A percentile compares a stretch with the other conserved stretches of the same genome.
phyloP scores from a whole-genome alignment of 192 early-diverging fungal species.

The Coemansia sp. region DNA sequence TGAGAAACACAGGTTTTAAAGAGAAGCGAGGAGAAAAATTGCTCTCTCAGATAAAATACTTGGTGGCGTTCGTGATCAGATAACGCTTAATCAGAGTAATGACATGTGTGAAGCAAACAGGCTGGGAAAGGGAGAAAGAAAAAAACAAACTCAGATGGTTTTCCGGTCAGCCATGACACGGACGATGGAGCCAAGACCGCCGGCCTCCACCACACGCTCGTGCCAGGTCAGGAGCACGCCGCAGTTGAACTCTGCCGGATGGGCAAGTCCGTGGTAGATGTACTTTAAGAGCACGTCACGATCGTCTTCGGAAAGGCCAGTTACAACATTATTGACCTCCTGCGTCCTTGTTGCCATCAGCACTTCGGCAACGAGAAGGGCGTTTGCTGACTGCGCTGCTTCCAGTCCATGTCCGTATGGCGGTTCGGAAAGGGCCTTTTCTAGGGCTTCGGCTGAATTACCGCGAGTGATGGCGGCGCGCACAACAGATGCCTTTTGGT shows the following conservation, averaged over 20 bases:
- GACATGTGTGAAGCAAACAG: no score
- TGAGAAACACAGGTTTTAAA: background rate
- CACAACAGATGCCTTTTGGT: slow-evolving; percentile 57
- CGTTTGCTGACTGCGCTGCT: slow-evolving; percentile 70
- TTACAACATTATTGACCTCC: slow-evolving; percentile 68
- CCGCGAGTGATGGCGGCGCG: slow-evolving; percentile 66
- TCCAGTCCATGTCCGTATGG: slow-evolving; percentile 68
- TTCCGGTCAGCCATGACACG: slow-evolving; percentile 89
- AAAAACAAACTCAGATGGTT: slow-evolving; percentile 54
- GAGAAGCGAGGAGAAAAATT: slow-evolving; percentile 5
- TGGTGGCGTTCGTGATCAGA: background rate
- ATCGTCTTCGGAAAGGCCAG: slow-evolving; percentile 59
- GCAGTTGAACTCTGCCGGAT: slow-evolving; percentile 81
- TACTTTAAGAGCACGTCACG: slow-evolving; percentile 89
- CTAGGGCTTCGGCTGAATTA: slow-evolving; percentile 59
- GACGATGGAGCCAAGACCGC: slow-evolving; percentile 86
- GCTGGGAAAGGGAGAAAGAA: no score
- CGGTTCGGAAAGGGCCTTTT: slow-evolving; percentile 63
- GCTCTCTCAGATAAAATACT: background rate
- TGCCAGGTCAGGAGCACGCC: slow-evolving; percentile 88
- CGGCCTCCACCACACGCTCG: slow-evolving; percentile 90
- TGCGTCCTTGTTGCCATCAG: slow-evolving; percentile 67
- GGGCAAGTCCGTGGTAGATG: slow-evolving; percentile 86
- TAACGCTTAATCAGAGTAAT: no score
- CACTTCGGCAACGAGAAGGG: slow-evolving; percentile 79